Evolutionary conservation across 2,329 filamentous ascomycete genomes (phyloP), one percentile per base, ranked within the genome.

Genomic region (Phialophora expanda): DNA sequence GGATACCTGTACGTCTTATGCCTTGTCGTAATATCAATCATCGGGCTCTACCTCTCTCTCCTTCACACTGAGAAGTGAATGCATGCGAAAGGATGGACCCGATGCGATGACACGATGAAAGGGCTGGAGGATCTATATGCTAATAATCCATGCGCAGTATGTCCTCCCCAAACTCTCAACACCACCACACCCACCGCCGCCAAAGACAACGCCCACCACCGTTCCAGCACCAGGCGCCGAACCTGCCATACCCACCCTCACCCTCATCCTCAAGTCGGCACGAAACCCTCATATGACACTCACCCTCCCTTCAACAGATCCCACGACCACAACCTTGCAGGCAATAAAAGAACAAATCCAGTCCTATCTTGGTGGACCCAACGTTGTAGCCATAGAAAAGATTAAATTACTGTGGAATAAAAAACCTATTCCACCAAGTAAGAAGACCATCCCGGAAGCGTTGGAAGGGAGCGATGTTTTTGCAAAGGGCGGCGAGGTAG

Each of bases 321-420:
- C 89, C 1, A 88, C 86, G 62, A 44, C 14, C 14, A 93, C 91
- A 0, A 92, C 90, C 1, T 83, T 97, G 53, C 87, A 91, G 70
- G 90, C 94, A 66, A 80, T 98, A 72, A 96, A 96, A 77, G 81
- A 84, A 60, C 81, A 84, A 2, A 88, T 97, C 51, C 85, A 88
- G 1, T 77, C 81, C 17, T 83, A 90, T 70, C 86, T 89, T 4
- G 81, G 84, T 28, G 78, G 70, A 6, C 69, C 75, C 22, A 72
- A 55, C 22, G 70, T 74, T 28, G 75, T 76, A 38, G 73, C 78
- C 4, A 69, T 86, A n/a, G 87, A 89, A 46, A 97, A 96, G 82
- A 87, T 98, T 76, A 93, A 93, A 80, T 80, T 99, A 9, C 80
- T 99, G 68, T 86, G 90, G 75, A 91, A 91, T 78, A 96, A 95